phyloP scores from a whole-genome alignment of 2,329 filamentous ascomycete species.

The Neocucurbitaria cava region DNA sequence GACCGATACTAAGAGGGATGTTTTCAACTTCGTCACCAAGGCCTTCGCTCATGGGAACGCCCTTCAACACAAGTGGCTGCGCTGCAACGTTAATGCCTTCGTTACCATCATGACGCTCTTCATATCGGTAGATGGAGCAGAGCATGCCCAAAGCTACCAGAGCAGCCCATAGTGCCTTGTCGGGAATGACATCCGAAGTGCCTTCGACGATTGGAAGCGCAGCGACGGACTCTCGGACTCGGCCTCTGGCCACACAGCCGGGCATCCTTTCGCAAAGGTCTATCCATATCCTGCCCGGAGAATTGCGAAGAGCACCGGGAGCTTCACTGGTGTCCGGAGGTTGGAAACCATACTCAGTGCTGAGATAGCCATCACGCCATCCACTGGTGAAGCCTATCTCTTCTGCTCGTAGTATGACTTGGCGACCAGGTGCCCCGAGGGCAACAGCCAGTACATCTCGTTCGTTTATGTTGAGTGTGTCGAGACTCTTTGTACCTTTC shows the following conservation, averaged over 20 bases:
- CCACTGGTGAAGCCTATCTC: conserved; percentile 60
- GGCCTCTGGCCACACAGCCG: conserved; percentile 58
- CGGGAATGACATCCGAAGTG: conserved; percentile 59
- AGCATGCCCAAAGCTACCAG: conserved; percentile 62
- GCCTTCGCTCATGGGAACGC: conserved; percentile 59
- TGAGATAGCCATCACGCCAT: conserved; percentile 63
- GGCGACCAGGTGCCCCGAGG: conserved; percentile 61
- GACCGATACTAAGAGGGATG: conserved; percentile 58
- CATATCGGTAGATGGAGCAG: conserved; percentile 62
- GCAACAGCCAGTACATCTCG: conserved; percentile 60
- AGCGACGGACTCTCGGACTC: conserved; percentile 59
- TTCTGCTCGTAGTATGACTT: conserved; percentile 62
- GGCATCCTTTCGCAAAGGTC: conserved; percentile 63
- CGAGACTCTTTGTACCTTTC: conserved; percentile 55
- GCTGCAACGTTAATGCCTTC: conserved; percentile 55
- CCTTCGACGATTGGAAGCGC: conserved; percentile 59
- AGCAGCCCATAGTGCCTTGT: conserved; percentile 61
- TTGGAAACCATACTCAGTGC: conserved; percentile 60
- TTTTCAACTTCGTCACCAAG: conserved; percentile 59
- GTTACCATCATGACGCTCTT: conserved; percentile 61
- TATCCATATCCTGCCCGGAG: conserved; percentile 62
- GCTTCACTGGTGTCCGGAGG: conserved; percentile 60
- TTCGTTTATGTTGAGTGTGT: conserved; percentile 57
- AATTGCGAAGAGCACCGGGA: conserved; percentile 55
- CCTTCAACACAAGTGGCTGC: conserved; percentile 44